These are phyloP conservation scores for Mycena maculata DNA, from an alignment of 768 basidiomycete genomes.

Conservation along the genomic window DNA sequence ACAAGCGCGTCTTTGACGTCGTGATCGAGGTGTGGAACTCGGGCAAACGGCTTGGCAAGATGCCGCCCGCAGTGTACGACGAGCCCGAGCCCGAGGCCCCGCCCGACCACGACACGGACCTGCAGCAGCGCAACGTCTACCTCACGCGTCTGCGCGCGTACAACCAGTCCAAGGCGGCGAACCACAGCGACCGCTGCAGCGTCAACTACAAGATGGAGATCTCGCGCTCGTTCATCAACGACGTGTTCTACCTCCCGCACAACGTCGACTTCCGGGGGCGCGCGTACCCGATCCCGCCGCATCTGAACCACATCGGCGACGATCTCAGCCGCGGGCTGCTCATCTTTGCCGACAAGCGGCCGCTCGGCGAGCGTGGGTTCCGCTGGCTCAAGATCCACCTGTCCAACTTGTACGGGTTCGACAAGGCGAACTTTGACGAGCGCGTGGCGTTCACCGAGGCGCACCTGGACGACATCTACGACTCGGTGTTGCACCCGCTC, in stretches of 20 bases:
- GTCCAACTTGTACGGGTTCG: conserved; percentile 92
- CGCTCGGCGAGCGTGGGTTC: conserved; percentile 85
- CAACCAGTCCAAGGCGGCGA: conserved; percentile 73
- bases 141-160: conserved; percentile 66
- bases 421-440: conserved; percentile 95
- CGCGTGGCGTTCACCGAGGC: conserved; percentile 84
- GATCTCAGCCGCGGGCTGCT: conserved; percentile 91
- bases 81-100: conserved; percentile 71
- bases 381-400: conserved; percentile 97
- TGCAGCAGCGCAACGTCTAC: conserved; percentile 64
- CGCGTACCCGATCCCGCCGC: conserved; percentile 96
- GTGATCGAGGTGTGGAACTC: conserved; percentile 89
- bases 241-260: conserved; percentile 92
- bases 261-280: conserved; percentile 98
- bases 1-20: conserved; percentile 79
- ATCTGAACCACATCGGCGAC: conserved; percentile 95
- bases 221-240: conserved; percentile 90
- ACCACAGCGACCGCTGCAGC: conserved; percentile 91
- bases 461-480: conserved; percentile 80
- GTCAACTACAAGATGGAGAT: conserved; percentile 98
- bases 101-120: conserved; percentile 58
- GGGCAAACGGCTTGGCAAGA: conserved; percentile 83
- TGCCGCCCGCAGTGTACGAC: conserved; percentile 81
- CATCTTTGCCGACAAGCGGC: conserved; percentile 81
- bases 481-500: conserved; percentile 85